Percentiles rank a stretch among this genome's conserved stretches.
These are phyloP conservation scores for Zygosaccharomyces siamensis DNA, from an alignment of 805 yeast genomes.

Conservation along the genomic window DNA sequence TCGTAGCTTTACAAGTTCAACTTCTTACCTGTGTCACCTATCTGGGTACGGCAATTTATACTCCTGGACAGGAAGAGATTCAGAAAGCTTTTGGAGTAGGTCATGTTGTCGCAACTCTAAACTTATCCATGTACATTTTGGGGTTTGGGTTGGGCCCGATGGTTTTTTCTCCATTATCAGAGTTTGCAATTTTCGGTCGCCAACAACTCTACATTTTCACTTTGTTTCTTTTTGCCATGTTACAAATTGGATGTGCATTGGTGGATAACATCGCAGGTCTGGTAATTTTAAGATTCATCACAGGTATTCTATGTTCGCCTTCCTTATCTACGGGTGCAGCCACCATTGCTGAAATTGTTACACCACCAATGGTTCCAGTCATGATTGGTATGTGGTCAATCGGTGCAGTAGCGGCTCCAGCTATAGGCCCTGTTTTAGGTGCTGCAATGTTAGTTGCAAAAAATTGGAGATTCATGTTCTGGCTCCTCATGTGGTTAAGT, in stretches of 20 bases:
- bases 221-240: slow-evolving; percentile 42
- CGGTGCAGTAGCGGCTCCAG: slow-evolving; percentile 52
- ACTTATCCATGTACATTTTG: slow-evolving; percentile 50
- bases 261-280: slow-evolving; percentile 47
- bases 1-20: slow-evolving; percentile 40
- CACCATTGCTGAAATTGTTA: slow-evolving; percentile 46
- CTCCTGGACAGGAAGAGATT: slow-evolving; percentile 47
- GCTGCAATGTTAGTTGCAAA: slow-evolving; percentile 45
- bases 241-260: slow-evolving; percentile 56
- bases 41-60: slow-evolving; percentile 51
- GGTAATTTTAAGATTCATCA: slow-evolving; percentile 46
- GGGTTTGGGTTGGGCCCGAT: slow-evolving; percentile 63
- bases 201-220: slow-evolving; percentile 46
- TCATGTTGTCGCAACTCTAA: slow-evolving; percentile 43
- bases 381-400: slow-evolving; percentile 50
- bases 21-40: slow-evolving; percentile 48
- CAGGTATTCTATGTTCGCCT: slow-evolving; percentile 55
- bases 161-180: slow-evolving; percentile 55
- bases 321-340: slow-evolving; percentile 58
- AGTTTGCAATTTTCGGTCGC: slow-evolving; percentile 50
- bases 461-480: slow-evolving; percentile 51
- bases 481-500: slow-evolving; percentile 44
- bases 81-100: slow-evolving; percentile 43
- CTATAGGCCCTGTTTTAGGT: slow-evolving; percentile 55
- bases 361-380: slow-evolving; percentile 41